Evolutionary conservation across 208 protist genomes (phyloP).

Genomic region (Leishmania turanica): DNA sequence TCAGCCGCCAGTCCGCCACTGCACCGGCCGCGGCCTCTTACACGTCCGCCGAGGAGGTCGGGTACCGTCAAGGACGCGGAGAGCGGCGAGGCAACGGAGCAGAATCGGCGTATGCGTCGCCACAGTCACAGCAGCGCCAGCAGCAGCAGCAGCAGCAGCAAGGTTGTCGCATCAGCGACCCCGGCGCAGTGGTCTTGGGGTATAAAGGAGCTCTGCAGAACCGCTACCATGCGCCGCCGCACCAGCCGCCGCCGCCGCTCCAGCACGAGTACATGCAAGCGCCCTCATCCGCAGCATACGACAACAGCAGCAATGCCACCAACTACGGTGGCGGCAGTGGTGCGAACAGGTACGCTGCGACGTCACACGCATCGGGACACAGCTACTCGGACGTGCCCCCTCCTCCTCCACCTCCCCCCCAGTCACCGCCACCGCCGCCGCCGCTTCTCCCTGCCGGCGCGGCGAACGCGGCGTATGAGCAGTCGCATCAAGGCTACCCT

Average conservation of each 20-base stretch:
- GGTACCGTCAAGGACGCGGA: neutral
- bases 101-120: neutral
- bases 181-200: neutral
- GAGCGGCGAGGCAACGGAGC: constrained; percentile 1
- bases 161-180: neutral
- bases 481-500: neutral
- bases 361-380: neutral
- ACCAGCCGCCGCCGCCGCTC: neutral
- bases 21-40: neutral
- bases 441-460: neutral
- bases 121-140: constrained; percentile 4
- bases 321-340: neutral
- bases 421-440: constrained; percentile 13
- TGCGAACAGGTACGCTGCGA: neutral
- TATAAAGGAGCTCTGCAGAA: constrained; percentile 3
- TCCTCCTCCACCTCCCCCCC: constrained; percentile 7
- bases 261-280: neutral
- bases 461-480: neutral
- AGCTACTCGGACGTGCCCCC: neutral
- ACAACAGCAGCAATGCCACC: neutral
- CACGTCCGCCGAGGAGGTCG: neutral
- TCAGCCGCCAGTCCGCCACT: neutral
- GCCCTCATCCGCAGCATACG: neutral
- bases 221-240: neutral
- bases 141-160: constrained; percentile 15